Conservation (phyloP, 345 rosid species). For the Eucalyptus polyanthemos region DNA sequence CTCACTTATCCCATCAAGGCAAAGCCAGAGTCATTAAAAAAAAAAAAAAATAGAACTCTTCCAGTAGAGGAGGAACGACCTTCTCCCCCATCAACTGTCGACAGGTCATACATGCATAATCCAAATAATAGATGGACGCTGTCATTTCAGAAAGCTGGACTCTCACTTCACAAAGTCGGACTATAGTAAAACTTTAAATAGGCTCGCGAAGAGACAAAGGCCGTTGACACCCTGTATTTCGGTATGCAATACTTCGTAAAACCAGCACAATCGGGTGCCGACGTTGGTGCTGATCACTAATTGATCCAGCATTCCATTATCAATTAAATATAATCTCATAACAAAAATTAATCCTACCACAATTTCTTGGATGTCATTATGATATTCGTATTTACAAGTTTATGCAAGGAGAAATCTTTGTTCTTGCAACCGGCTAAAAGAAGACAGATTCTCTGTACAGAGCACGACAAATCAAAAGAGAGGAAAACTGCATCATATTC, state of each 20-base stretch:
- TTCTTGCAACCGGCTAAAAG: background rate
- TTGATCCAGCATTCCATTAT: background rate
- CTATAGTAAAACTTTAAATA: background rate
- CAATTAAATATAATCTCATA: background rate
- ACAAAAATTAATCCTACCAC: background rate
- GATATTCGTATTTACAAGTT: background rate
- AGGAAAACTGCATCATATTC: background rate
- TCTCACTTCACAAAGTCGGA: background rate
- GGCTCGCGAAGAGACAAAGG: no score
- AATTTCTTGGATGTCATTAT: background rate
- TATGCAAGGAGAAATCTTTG: background rate
- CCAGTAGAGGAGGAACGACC: no score
- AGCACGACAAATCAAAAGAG: background rate
- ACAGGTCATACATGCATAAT: background rate
- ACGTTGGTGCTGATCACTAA: background rate
- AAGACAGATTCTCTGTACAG: background rate
- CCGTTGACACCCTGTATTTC: no score
- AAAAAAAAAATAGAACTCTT: rapidly evolving
- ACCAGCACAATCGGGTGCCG: background rate
- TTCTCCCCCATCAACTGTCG: background rate
- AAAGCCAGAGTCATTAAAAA: no score
- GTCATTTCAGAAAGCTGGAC: no score
- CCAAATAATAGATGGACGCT: background rate
- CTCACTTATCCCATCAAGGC: no score
- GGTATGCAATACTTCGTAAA: background rate